A percentile compares a stretch with the other conserved stretches of the same genome.
These are phyloP conservation scores for Diaporthe sp. DNA, from an alignment of 2,329 filamentous ascomycete species.

Conservation along the genomic window DNA sequence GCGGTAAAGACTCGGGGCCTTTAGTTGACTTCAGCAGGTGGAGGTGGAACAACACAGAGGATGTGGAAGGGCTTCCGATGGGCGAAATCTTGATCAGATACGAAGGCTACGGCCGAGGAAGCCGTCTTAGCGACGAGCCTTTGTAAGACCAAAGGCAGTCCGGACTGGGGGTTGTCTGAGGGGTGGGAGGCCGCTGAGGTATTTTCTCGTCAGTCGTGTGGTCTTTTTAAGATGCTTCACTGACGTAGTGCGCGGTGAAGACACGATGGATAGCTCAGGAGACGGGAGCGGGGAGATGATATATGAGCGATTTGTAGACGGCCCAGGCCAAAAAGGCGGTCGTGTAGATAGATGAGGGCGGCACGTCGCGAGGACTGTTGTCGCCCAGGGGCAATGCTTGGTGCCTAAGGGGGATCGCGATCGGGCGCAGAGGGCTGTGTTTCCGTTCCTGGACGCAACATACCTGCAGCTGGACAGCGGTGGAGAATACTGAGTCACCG, in stretches of 20 bases:
- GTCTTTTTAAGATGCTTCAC: not conserved
- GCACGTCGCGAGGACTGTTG: conserved; percentile 4
- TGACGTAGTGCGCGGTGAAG: conserved; percentile 20
- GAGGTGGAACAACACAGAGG: conserved; percentile 75
- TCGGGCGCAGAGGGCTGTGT: conserved; percentile 24
- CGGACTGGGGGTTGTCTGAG: conserved; percentile 36
- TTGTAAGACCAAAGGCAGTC: conserved; percentile 77
- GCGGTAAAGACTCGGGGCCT: conserved; percentile 60
- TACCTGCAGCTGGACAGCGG: conserved; percentile 31
- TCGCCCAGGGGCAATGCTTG: conserved; percentile 3
- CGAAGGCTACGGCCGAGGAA: conserved; percentile 71
- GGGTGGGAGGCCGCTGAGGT: conserved; percentile 30
- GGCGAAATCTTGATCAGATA: conserved; percentile 79
- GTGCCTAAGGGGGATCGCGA: conserved; percentile 22
- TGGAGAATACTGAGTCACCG: conserved; percentile 26
- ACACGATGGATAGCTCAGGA: not conserved
- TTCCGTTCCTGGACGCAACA: conserved; percentile 16
- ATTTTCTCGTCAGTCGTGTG: conserved; percentile 25
- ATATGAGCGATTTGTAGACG: not conserved
- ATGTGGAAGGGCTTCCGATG: conserved; percentile 74
- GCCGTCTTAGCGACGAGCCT: conserved; percentile 74
- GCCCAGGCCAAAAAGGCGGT: not conserved
- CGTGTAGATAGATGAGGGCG: not conserved
- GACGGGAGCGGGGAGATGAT: not conserved
- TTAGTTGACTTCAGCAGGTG: conserved; percentile 64